phyloP scores from a whole-genome alignment of 345 rosid species.

The Eucalyptus marginata region DNA sequence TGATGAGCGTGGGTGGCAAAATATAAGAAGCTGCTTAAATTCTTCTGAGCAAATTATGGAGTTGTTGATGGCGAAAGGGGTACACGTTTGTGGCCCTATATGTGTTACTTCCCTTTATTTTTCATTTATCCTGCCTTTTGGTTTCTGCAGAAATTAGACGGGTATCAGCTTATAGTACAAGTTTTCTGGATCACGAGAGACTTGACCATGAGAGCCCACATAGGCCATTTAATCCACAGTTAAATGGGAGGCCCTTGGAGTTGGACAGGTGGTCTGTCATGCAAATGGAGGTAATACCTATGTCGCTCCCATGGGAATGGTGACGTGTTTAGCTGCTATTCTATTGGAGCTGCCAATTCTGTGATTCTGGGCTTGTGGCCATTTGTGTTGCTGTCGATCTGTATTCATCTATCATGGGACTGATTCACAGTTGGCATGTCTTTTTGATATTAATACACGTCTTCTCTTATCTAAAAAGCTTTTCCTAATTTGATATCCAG shows the following conservation, averaged over 20 bases:
- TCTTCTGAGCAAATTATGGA: not conserved
- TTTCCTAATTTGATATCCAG: not conserved
- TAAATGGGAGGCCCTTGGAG: conserved; percentile 63
- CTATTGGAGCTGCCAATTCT: not conserved
- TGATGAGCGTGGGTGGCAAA: not conserved
- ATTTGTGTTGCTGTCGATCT: not conserved
- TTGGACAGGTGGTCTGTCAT: conserved; percentile 67
- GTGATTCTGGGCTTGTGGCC: not conserved
- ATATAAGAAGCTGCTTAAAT: not conserved
- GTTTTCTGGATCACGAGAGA: conserved; percentile 64
- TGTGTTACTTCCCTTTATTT: not conserved
- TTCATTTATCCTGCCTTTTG: not conserved
- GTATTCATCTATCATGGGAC: not conserved
- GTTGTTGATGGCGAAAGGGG: not conserved
- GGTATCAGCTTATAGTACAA: conserved; percentile 26
- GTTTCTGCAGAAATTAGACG: conserved; percentile 64
- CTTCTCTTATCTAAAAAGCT: not conserved
- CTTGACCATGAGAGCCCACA: conserved; percentile 81
- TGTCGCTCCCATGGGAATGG: not conserved
- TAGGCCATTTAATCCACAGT: conserved; percentile 55
- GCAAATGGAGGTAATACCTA: conserved; percentile 65
- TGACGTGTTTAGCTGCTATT: not conserved
- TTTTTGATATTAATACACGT: not conserved
- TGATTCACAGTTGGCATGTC: not conserved
- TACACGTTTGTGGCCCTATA: not conserved